These are phyloP conservation scores for Curvularia sp. DNA, from an alignment of 2,329 filamentous ascomycete species.

Conservation along the genomic window DNA sequence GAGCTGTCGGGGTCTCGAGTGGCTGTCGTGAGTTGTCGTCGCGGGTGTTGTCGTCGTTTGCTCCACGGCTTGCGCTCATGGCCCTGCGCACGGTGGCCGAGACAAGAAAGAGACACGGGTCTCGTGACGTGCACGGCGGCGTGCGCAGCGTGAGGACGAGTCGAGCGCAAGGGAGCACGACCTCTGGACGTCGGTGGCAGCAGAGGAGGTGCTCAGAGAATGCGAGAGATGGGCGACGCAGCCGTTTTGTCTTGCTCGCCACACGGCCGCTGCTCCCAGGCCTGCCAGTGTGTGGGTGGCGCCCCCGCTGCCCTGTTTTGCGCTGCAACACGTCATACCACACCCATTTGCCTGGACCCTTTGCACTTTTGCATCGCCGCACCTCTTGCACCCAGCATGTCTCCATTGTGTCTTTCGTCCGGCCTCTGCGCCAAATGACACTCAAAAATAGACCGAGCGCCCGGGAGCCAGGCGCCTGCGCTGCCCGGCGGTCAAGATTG, in stretches of 20 bases:
- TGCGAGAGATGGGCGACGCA: slow-evolving; percentile 30
- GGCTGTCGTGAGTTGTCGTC: slow-evolving; percentile 38
- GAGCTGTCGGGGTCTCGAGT: slow-evolving; percentile 38
- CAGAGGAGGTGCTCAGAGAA: slow-evolving; percentile 47
- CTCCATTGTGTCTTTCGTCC: not conserved
- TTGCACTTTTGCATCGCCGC: no score
- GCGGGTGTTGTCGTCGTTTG: slow-evolving; percentile 44
- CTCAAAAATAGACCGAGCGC: not conserved
- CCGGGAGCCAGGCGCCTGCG: not conserved
- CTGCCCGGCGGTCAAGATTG: not conserved
- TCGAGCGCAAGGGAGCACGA: slow-evolving; percentile 51
- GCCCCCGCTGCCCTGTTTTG: slow-evolving; percentile 44
- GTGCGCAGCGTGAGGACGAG: slow-evolving; percentile 32
- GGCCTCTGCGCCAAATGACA: not conserved
- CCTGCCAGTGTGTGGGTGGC: slow-evolving; percentile 22
- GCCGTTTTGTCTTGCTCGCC: slow-evolving; percentile 44
- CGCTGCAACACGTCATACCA: slow-evolving; percentile 33
- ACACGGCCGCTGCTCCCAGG: slow-evolving; percentile 24
- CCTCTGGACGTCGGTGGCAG: slow-evolving; percentile 41
- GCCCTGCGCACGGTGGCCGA: slow-evolving; percentile 35
- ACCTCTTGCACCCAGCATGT: not conserved
- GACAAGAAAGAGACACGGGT: slow-evolving; percentile 30
- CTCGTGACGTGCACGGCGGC: slow-evolving; percentile 17
- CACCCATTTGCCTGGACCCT: not conserved
- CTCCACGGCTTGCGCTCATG: slow-evolving; percentile 48